These are phyloP conservation scores for Vanderwaltozyma verrucispora DNA, from an alignment of 805 yeast species.

Conservation along the genomic window DNA sequence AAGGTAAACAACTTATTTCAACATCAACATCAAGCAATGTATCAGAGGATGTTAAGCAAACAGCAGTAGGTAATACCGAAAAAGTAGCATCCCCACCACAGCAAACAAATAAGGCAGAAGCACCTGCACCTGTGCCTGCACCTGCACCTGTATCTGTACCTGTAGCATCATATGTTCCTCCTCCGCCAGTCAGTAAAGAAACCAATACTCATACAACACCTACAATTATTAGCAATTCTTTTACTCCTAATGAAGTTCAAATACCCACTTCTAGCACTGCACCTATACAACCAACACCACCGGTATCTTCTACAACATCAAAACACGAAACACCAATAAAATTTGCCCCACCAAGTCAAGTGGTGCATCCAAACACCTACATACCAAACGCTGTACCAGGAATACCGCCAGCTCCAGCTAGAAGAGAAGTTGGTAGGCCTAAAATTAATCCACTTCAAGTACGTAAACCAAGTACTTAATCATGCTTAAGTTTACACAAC, in stretches of 20 bases:
- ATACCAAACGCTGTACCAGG: slow-evolving; percentile 1
- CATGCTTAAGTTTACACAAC: no score
- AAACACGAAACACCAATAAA: slow-evolving; percentile 3
- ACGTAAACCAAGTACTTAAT: slow-evolving; percentile 5
- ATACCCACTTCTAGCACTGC: background rate
- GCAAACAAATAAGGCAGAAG: no score
- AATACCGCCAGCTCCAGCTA: background rate
- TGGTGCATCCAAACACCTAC: slow-evolving; percentile 18
- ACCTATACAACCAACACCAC: background rate
- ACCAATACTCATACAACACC: background rate
- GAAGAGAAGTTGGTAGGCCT: slow-evolving; percentile 26
- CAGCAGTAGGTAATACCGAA: background rate
- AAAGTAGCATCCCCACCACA: background rate
- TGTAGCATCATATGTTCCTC: no score
- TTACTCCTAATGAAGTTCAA: background rate
- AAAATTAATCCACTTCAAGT: slow-evolving; percentile 16
- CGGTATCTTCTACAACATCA: background rate
- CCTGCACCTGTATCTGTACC: no score
- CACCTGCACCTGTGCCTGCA: background rate
- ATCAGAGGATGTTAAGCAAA: no score
- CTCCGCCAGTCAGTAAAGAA: background rate
- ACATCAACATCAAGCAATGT: background rate
- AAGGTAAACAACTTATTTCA: slow-evolving; percentile 18
- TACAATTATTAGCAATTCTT: background rate
- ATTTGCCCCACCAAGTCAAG: slow-evolving; percentile 20